These are phyloP conservation scores for Tulasnella sp. DNA, from an alignment of 768 basidiomycete species.

Conservation along the genomic window DNA sequence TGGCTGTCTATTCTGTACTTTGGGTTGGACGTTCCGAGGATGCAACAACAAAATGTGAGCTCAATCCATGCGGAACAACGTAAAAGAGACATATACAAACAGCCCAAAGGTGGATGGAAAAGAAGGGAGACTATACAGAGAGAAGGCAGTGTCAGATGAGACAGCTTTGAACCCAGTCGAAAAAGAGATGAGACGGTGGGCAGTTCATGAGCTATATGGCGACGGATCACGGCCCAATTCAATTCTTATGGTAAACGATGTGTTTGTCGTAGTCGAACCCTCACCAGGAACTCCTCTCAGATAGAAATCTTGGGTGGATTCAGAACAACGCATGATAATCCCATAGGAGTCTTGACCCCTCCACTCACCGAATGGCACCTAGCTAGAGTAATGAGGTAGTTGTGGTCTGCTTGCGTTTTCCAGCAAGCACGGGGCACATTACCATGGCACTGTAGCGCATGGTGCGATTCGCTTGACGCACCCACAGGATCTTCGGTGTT, in stretches of 20 bases:
- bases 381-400: background rate
- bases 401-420: background rate
- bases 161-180: background rate
- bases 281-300: slow-evolving; percentile 10
- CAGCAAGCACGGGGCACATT: background rate
- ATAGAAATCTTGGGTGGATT: background rate
- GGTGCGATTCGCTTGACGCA: background rate
- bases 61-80: background rate
- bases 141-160: background rate
- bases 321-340: no score
- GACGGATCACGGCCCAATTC: background rate
- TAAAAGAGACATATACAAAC: background rate
- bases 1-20: background rate
- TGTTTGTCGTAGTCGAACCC: background rate
- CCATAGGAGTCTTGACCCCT: background rate
- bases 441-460: background rate
- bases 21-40: background rate
- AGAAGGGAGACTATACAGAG: background rate
- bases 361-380: background rate
- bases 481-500: no score
- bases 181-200: background rate
- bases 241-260: slow-evolving; percentile 2
- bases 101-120: background rate
- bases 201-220: background rate
- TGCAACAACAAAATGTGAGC: background rate